Base-by-base conservation (phyloP, 148 eudicot genomes). In the Limonium bicolor region DNA sequence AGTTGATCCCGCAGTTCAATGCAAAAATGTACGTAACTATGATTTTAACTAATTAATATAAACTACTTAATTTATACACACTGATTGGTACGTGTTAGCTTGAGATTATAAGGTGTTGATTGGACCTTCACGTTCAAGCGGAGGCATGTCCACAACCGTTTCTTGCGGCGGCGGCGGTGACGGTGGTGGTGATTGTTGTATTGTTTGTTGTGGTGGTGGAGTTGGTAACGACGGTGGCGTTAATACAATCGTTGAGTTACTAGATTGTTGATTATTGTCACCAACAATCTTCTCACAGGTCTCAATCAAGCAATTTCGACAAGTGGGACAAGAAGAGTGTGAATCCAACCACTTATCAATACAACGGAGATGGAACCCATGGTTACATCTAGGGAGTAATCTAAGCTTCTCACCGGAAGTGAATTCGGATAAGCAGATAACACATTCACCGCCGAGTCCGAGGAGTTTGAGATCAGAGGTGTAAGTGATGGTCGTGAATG, bases 251-350 rank as follows among this genome's bases (percentile, higher is more conserved):
- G n/a, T n/a, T 24, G 64, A 25, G 21, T 66, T n/a, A 50, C 66
- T 54, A 48, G 59, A 40, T 13, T 60, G 66, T n/a, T n/a, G n/a
- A n/a, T n/a, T n/a, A 50, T 61, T 51, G 31, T 56, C 36, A 1
- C 66, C 68, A 19, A 62, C 68, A 9, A 76, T 80, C 61, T 76
- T 84, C 10, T 79, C 70, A 51, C 79, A 73, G 1, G 85, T 76
- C 36, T 77, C 76, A 15, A 81, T 49, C 13, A 85, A 60, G 53
- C 79, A 77, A 41, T 74, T 73, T 20, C 95, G 59, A 34, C 95
- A 86, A 28, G 78, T 86, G 23, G 95, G 95, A 53, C 95, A 86
- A 0, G 95, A 80, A 4, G 93, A 81, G 45, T 86, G 92, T 0
- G 80, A 77, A 27, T 51, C 69, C 23, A 86, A 68, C 93, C 95